phyloP scores from a whole-genome alignment of 2,329 filamentous ascomycete genomes.

The Ilyonectria destructans region DNA sequence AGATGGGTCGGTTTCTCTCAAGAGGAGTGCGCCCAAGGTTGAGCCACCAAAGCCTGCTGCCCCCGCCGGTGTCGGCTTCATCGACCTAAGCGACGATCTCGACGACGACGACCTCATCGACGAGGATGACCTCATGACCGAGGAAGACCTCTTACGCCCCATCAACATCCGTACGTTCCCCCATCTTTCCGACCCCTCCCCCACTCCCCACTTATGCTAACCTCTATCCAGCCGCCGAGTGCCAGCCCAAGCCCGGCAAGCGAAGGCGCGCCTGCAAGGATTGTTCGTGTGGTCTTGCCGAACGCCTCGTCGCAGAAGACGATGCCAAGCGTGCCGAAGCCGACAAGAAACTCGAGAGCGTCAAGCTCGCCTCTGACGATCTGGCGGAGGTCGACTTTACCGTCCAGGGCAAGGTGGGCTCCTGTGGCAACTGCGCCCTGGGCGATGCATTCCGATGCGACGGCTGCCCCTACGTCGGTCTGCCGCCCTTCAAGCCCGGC shows the following conservation, averaged over 20 bases:
- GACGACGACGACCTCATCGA: slow-evolving; percentile 91
- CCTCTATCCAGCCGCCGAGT: slow-evolving; percentile 78
- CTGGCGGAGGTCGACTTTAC: slow-evolving; percentile 94
- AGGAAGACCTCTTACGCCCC: slow-evolving; percentile 85
- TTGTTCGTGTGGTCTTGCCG: slow-evolving; percentile 93
- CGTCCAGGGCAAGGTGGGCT: slow-evolving; percentile 95
- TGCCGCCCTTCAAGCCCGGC: slow-evolving; percentile 96
- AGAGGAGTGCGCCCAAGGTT: slow-evolving; percentile 53
- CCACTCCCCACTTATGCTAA: slow-evolving; percentile 19
- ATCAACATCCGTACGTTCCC: slow-evolving; percentile 82
- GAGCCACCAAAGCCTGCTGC: slow-evolving; percentile 60
- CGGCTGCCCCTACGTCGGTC: slow-evolving; percentile 85
- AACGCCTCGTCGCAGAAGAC: slow-evolving; percentile 91
- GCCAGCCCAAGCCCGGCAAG: slow-evolving; percentile 89
- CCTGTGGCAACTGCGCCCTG: slow-evolving; percentile 93
- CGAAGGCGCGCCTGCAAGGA: slow-evolving; percentile 96
- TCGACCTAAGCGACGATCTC: slow-evolving; percentile 77
- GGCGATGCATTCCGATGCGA: slow-evolving; percentile 90
- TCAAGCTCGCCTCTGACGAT: slow-evolving; percentile 84
- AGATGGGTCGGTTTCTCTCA: slow-evolving; percentile 50
- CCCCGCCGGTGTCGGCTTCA: slow-evolving; percentile 76
- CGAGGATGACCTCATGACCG: slow-evolving; percentile 88
- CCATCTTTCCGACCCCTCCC: slow-evolving; percentile 11
- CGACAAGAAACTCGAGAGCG: slow-evolving; percentile 74
- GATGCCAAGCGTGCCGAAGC: slow-evolving; percentile 79